phyloP scores from a whole-genome alignment of 192 early-diverging fungal species.

The Coemansia sp. region DNA sequence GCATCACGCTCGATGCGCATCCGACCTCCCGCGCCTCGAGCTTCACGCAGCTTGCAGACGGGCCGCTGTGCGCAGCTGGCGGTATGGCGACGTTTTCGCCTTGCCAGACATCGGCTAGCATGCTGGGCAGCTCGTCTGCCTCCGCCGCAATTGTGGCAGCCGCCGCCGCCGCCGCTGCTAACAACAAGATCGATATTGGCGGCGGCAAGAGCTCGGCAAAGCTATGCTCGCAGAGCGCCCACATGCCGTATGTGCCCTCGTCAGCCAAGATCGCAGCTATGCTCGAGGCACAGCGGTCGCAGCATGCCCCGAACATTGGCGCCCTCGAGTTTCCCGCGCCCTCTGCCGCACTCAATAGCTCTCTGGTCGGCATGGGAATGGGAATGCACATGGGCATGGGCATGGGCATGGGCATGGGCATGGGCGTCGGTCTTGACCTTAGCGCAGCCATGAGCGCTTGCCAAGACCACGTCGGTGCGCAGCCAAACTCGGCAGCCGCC shows the following conservation, averaged over 20 bases:
- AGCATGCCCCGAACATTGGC: conserved; percentile 1
- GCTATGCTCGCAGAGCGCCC: background rate
- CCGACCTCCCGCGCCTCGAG: conserved; percentile 15
- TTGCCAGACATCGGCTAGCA: conserved; percentile 4
- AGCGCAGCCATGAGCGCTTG: background rate
- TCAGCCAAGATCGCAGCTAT: conserved; percentile 17
- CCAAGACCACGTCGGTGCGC: background rate
- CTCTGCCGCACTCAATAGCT: background rate
- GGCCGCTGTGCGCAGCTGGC: conserved; percentile 20
- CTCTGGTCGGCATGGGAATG: background rate
- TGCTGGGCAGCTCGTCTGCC: conserved; percentile 22
- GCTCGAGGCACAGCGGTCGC: conserved; percentile 14
- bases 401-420: conserved; percentile 1
- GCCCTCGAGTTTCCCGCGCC: background rate
- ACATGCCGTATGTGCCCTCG: conserved; percentile 11
- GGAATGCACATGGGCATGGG: background rate
- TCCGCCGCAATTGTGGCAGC: conserved; percentile 33
- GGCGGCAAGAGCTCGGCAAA: background rate
- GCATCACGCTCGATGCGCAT: conserved; percentile 29
- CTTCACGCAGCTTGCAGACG: conserved; percentile 23
- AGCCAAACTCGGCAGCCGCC: background rate
- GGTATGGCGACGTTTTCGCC: conserved; percentile 35
- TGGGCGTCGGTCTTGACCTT: conserved; percentile 7
- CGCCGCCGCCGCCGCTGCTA: background rate
- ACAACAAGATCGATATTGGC: background rate